Percentiles rank a stretch among this genome's conserved stretches.
These are phyloP conservation scores for Podaxis mareebaensis DNA, from an alignment of 768 basidiomycete species.

Conservation along the genomic window DNA sequence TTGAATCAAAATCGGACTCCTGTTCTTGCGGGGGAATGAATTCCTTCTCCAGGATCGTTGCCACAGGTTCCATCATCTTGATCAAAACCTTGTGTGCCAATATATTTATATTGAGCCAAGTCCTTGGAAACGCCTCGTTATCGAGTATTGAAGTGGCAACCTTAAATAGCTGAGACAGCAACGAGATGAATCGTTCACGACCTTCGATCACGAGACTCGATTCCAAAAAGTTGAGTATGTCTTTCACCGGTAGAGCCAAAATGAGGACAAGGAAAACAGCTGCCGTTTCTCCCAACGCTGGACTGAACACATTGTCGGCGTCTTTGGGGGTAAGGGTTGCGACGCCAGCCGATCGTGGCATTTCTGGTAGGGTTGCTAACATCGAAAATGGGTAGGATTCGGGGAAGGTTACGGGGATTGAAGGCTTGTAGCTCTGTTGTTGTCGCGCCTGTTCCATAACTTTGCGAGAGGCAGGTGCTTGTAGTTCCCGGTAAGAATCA, in stretches of 20 bases:
- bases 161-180: slow-evolving; percentile 79
- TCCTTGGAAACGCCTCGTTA: slow-evolving; percentile 85
- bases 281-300: slow-evolving; percentile 82
- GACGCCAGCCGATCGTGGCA: slow-evolving; percentile 36
- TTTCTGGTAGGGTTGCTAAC: slow-evolving; percentile 62
- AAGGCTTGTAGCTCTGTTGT: slow-evolving; percentile 54
- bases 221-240: slow-evolving; percentile 78
- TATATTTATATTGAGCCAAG: slow-evolving; percentile 91
- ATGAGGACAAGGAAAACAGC: slow-evolving; percentile 83
- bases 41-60: slow-evolving; percentile 72
- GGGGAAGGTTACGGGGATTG: slow-evolving; percentile 82
- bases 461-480: slow-evolving; percentile 61
- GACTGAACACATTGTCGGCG: slow-evolving; percentile 59
- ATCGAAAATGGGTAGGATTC: slow-evolving; percentile 93
- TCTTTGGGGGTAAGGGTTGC: slow-evolving; percentile 43
- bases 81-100: slow-evolving; percentile 85
- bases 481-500: slow-evolving; percentile 86
- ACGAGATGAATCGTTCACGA: slow-evolving; percentile 66
- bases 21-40: slow-evolving; percentile 75
- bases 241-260: slow-evolving; percentile 74
- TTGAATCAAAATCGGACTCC: slow-evolving; percentile 67
- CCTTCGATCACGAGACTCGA: slow-evolving; percentile 88
- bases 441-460: slow-evolving; percentile 71
- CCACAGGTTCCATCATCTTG: slow-evolving; percentile 84
- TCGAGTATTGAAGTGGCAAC: slow-evolving; percentile 79